Base-by-base conservation (phyloP, 2,329 filamentous ascomycete species). In the Xylaria sp. region DNA sequence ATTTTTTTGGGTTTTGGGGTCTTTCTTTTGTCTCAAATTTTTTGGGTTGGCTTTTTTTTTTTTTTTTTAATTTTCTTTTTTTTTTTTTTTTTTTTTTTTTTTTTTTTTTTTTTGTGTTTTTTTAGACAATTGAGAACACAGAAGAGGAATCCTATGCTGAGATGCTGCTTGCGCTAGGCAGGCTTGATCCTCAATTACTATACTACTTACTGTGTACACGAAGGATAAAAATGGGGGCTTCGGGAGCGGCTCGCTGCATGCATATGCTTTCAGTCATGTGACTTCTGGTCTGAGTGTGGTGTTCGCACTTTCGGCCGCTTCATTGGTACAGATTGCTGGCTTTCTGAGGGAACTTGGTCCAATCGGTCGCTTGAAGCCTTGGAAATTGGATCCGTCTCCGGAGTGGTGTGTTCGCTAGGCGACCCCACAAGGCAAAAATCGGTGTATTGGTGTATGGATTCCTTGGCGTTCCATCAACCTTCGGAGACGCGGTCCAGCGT, bases 241-340 rank as follows among this genome's bases (percentile, higher is more conserved):
- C 74, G 72, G 75, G 76, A 77, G 73, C 76, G 76, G 76, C 76
- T 77, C 76, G 76, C 70, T 76, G 76, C 76, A 76, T 76, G 74
- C 76, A 77, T 75, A 75, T 61, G 48, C 58, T 63, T 63, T 69
- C 65, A 54, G 73, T 77, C 76, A 77, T 76, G 76, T 77, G 76
- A 77, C 70, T 57, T 54, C 44, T 34, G 44, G 31, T 20, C 39
- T 46, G 60, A 31, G 34, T 46, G 60, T 39, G 34, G 60, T 63
- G 56, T 58, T 62, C 56, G 51, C 56, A 41, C 57, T 52, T 39
- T 50, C 31, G 48, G 5, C 41, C 39, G 46, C 50, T 70, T 65
- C 54, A 56, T 67, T 69, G 51, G 67, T 65, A 60, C 67, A 34
- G 61, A 63, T 58, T 46, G 7, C 31, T 13, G 18, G 58, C 25